Percentiles rank a stretch among this genome's conserved stretches.
phyloP scores from a whole-genome alignment of 2,329 filamentous ascomycete species.

The Cladophialophora chaetospira region DNA sequence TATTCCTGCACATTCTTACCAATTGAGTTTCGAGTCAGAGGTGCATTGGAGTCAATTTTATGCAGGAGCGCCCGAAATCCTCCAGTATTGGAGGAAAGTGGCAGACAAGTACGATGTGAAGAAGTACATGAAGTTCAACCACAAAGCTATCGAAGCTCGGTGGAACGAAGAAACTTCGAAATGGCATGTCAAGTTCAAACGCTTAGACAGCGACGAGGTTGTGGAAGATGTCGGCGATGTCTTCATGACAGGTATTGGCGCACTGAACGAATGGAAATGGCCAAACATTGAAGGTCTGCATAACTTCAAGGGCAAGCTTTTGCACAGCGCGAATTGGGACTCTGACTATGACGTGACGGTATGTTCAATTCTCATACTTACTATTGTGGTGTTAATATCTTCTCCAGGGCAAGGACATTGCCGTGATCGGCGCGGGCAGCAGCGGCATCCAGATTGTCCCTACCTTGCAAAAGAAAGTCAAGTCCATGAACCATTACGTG shows the following conservation, averaged over 20 bases:
- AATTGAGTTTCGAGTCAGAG: slow-evolving; percentile 25
- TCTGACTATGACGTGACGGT: slow-evolving; percentile 26
- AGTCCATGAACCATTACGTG: slow-evolving; percentile 36
- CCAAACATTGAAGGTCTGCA: slow-evolving; percentile 36
- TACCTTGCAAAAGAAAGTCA: slow-evolving; percentile 30
- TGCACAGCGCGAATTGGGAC: slow-evolving; percentile 40
- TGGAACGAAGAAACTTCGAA: slow-evolving; percentile 32
- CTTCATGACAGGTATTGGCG: slow-evolving; percentile 60
- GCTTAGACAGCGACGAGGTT: slow-evolving; percentile 23
- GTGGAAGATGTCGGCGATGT: slow-evolving; percentile 50
- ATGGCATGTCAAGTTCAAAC: slow-evolving; percentile 31
- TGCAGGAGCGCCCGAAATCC: slow-evolving; percentile 31
- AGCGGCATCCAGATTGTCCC: slow-evolving; percentile 37
- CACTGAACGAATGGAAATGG: slow-evolving; percentile 57
- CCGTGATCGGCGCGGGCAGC: slow-evolving; percentile 35
- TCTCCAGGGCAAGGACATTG: slow-evolving; percentile 31
- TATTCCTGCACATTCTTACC: slow-evolving; percentile 30
- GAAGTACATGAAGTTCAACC: slow-evolving; percentile 35
- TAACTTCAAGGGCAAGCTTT: slow-evolving; percentile 36
- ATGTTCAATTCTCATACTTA: neutral
- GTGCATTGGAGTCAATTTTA: slow-evolving; percentile 33
- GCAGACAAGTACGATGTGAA: slow-evolving; percentile 32
- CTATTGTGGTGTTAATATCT: neutral
- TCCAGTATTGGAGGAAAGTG: slow-evolving; percentile 30
- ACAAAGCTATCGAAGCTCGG: slow-evolving; percentile 32